Evolutionary conservation across 441 rosid species (phyloP).

Genomic region (Adansonia madagascariensis): DNA sequence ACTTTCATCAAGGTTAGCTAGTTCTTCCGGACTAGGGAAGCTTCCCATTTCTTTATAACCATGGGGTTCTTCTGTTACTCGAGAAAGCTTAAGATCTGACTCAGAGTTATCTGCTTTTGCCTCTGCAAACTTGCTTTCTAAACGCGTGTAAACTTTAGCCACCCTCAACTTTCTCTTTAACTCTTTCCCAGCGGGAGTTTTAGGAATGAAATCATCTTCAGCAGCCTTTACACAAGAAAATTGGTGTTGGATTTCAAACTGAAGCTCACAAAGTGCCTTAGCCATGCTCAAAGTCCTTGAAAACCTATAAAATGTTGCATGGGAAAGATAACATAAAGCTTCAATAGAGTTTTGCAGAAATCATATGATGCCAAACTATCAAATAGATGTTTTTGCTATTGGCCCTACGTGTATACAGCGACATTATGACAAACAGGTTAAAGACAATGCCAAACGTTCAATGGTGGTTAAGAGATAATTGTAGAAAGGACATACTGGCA

Average conservation of each 20-base stretch:
- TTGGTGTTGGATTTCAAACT: constrained; percentile 31
- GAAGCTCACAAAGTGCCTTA: constrained; percentile 46
- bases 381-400: background rate
- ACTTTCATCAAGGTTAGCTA: constrained; percentile 31
- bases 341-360: background rate
- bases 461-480: background rate
- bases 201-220: constrained; percentile 10
- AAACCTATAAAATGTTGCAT: constrained; percentile 37
- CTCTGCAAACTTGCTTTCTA: constrained; percentile 18
- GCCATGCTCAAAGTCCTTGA: constrained; percentile 52
- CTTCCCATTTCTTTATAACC: constrained; percentile 24
- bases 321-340: background rate
- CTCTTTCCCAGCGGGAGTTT: constrained; percentile 37
- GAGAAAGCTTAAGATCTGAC: constrained; percentile 11
- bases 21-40: constrained; percentile 53
- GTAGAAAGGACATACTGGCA: constrained; percentile 12
- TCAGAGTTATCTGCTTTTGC: background rate
- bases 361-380: background rate
- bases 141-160: constrained; percentile 16
- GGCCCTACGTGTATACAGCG: background rate
- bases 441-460: background rate
- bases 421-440: constrained; percentile 5
- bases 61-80: constrained; percentile 11
- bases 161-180: constrained; percentile 15
- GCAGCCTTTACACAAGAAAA: background rate